These are phyloP conservation scores for Lolium multiflorum DNA, from an alignment of 176 grass and related monocot genomes.

Conservation along the genomic window DNA sequence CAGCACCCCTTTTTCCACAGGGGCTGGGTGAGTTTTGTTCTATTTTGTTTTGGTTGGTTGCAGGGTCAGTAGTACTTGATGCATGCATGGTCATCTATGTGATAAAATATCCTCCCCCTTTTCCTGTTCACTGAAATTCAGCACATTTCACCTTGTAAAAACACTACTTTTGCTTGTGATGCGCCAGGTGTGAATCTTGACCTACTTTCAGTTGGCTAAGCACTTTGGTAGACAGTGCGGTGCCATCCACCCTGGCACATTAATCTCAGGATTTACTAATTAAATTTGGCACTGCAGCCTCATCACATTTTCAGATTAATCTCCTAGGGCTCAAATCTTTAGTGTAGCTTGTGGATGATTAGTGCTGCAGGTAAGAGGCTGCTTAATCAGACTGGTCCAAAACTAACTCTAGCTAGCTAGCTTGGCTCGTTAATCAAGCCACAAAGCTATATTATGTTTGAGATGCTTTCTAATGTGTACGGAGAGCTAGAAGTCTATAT, in stretches of 20 bases:
- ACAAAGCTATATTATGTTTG: constrained; percentile 40
- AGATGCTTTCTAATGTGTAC: constrained; percentile 42
- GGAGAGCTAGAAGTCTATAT: constrained; percentile 12
- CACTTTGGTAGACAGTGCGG: constrained; percentile 39
- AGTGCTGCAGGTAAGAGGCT: constrained; percentile 38
- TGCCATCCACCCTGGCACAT: constrained; percentile 36
- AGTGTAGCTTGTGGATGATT: constrained; percentile 39
- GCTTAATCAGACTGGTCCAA: constrained; percentile 54
- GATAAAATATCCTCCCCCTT: neutral
- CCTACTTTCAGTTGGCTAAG: constrained; percentile 40
- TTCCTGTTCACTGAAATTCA: constrained; percentile 3
- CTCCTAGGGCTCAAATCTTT: constrained; percentile 28
- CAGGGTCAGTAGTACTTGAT: constrained; percentile 6
- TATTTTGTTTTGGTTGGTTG: constrained; percentile 20
- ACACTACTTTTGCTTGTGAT: constrained; percentile 9
- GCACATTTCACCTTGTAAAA: constrained; percentile 8
- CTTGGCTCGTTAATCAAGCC: constrained; percentile 44
- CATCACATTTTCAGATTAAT: constrained; percentile 31
- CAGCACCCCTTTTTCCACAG: neutral
- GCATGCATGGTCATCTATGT: neutral
- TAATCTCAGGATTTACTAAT: neutral
- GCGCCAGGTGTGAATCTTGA: constrained; percentile 31
- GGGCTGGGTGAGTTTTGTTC: constrained; percentile 1
- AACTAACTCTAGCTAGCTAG: constrained; percentile 26
- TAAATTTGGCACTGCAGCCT: neutral